Evolutionary conservation across 2,329 filamentous ascomycete genomes (phyloP).

Genomic region (Cercospora sesami): DNA sequence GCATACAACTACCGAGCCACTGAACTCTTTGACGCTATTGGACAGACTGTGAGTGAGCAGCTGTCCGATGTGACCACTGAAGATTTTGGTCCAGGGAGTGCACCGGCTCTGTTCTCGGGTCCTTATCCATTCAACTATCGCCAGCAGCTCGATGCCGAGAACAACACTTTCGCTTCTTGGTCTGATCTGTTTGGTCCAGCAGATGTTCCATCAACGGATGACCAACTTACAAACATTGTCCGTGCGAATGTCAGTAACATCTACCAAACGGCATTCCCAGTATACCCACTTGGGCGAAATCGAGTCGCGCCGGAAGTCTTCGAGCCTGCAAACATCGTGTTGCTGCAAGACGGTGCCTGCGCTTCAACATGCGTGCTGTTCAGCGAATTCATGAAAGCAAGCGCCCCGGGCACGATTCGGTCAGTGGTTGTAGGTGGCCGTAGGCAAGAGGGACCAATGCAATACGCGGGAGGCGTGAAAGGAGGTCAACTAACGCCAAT

Average conservation of each 20-base stretch:
- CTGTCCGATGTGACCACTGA: background rate
- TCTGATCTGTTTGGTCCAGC: slow-evolving; percentile 41
- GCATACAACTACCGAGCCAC: slow-evolving; percentile 47
- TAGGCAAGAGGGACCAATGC: slow-evolving; percentile 43
- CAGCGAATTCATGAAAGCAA: slow-evolving; percentile 45
- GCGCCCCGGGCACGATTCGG: slow-evolving; percentile 38
- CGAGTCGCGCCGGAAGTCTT: slow-evolving; percentile 40
- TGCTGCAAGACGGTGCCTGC: slow-evolving; percentile 47
- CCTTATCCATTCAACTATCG: slow-evolving; percentile 40
- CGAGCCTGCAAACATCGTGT: slow-evolving; percentile 42
- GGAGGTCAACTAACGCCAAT: slow-evolving; percentile 39
- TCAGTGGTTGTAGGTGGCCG: slow-evolving; percentile 45
- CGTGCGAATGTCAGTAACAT: slow-evolving; percentile 39
- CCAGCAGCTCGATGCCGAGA: slow-evolving; percentile 27
- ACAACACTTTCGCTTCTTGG: slow-evolving; percentile 39
- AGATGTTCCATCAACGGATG: slow-evolving; percentile 21
- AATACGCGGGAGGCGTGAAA: slow-evolving; percentile 45
- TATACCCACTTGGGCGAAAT: slow-evolving; percentile 29
- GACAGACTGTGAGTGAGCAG: slow-evolving; percentile 32
- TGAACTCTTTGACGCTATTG: slow-evolving; percentile 41
- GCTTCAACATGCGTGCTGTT: slow-evolving; percentile 47
- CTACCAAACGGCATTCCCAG: slow-evolving; percentile 1
- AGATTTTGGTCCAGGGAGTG: background rate
- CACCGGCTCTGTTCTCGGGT: slow-evolving; percentile 5
- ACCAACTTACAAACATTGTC: slow-evolving; percentile 40